A percentile compares a stretch with the other conserved stretches of the same genome.
phyloP scores from a whole-genome alignment of 73 alveolate genomes.

The Paramecium pentaurelia region DNA sequence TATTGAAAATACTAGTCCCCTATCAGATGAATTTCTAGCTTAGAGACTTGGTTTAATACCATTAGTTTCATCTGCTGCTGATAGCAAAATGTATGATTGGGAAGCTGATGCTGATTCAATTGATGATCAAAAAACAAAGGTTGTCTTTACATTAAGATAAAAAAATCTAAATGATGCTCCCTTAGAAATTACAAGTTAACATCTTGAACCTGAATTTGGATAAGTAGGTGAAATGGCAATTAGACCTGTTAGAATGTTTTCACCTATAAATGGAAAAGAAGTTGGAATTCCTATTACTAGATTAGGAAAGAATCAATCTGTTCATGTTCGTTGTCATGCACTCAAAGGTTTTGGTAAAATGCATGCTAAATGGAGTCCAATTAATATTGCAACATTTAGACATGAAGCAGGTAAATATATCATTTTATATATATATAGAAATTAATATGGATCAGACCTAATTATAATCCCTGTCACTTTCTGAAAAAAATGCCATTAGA shows the following conservation, averaged over 20 bases:
- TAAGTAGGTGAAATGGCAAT: conserved; percentile 57
- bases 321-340: conserved; percentile 88
- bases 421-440: conserved; percentile 43
- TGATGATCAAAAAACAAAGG: conserved; percentile 81
- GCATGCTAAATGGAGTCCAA: conserved; percentile 97
- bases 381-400: conserved; percentile 80
- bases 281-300: conserved; percentile 87
- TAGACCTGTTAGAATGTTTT: conserved; percentile 55
- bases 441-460: neutral
- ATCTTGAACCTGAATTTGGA: conserved; percentile 74
- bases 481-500: conserved; percentile 68
- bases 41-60: conserved; percentile 95
- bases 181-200: conserved; percentile 82
- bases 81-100: conserved; percentile 77
- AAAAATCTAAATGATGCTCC: conserved; percentile 77
- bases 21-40: conserved; percentile 90
- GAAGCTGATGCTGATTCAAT: conserved; percentile 73
- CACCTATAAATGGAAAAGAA: conserved; percentile 77
- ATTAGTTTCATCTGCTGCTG: conserved; percentile 66
- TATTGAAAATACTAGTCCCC: conserved; percentile 86
- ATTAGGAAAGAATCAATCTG: conserved; percentile 84
- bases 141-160: conserved; percentile 76
- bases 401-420: conserved; percentile 78
- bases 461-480: conserved; percentile 24
- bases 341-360: conserved; percentile 92